Evolutionary conservation across 495 filamentous ascomycete species (phyloP).

Genomic region (Thermothielavioides terrestris): DNA sequence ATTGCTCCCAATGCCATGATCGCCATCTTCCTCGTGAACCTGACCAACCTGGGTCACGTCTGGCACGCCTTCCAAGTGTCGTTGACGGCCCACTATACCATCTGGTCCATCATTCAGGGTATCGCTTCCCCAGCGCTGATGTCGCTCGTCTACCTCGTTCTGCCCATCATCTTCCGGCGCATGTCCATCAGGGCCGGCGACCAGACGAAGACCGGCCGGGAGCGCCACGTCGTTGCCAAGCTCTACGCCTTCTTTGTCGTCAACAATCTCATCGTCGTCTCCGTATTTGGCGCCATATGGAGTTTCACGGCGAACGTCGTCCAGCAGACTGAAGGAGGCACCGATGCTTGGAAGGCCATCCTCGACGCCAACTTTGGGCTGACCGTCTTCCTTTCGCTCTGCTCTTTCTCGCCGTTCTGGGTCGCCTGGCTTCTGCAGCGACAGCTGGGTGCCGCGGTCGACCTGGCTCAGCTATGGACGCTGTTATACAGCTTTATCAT

Average conservation of each 20-base stretch:
- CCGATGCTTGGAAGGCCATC: conserved; percentile 60
- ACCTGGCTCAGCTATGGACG: conserved; percentile 75
- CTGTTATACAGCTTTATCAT: conserved; percentile 73
- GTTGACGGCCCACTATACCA: conserved; percentile 48
- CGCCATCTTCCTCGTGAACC: conserved; percentile 82
- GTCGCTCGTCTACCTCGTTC: conserved; percentile 77
- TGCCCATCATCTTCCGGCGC: conserved; percentile 84
- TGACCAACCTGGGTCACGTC: conserved; percentile 67
- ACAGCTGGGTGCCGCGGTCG: conserved; percentile 82
- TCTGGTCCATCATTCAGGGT: conserved; percentile 89
- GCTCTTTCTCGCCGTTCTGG: conserved; percentile 83
- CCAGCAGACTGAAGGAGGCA: conserved; percentile 36
- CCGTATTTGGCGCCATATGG: conserved; percentile 75
- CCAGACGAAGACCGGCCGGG: conserved; percentile 80
- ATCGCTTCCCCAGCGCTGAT: conserved; percentile 85
- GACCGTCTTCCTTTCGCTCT: conserved; percentile 59
- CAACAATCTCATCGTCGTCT: conserved; percentile 94
- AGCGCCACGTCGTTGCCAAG: conserved; percentile 85
- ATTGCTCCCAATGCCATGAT: conserved; percentile 93
- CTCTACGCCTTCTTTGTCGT: conserved; percentile 96
- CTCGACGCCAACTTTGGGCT: conserved; percentile 49
- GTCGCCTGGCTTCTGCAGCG: conserved; percentile 86
- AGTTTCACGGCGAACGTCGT: conserved; percentile 59
- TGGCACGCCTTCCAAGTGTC: conserved; percentile 68
- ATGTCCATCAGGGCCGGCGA: conserved; percentile 74